These are phyloP conservation scores for Aspergillus quadrilineatus DNA, from an alignment of 2,329 filamentous ascomycete genomes.

Conservation along the genomic window DNA sequence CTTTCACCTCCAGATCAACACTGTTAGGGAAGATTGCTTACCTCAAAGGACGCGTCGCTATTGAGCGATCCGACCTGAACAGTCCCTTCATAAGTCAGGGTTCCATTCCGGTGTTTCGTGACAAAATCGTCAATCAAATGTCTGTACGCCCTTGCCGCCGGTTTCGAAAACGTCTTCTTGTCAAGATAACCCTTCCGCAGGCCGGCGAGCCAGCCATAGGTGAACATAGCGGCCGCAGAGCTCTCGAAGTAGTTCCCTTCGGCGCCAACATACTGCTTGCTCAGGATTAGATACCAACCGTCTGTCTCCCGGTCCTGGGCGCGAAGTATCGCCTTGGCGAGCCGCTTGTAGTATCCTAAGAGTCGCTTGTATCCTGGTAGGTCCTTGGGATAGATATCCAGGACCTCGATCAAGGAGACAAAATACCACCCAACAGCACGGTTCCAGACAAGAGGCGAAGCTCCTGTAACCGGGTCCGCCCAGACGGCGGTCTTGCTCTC, in stretches of 20 bases:
- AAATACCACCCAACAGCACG: conserved; percentile 3
- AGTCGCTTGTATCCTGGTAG: background rate
- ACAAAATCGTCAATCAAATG: conserved; percentile 3
- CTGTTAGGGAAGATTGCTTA: background rate
- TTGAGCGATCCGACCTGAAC: conserved; percentile 1
- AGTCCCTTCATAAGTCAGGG: background rate
- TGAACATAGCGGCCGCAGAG: conserved; percentile 1
- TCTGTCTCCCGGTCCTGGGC: background rate
- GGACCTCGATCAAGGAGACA: conserved; percentile 1
- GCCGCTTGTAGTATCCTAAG: background rate
- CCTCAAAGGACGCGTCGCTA: background rate
- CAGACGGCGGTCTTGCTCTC: background rate
- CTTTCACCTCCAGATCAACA: background rate
- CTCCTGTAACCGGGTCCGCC: background rate
- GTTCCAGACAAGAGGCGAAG: conserved; percentile 4
- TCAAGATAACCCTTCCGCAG: background rate
- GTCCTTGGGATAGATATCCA: conserved; percentile 1
- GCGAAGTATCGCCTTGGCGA: background rate
- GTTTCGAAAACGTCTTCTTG: background rate
- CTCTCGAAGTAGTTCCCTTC: conserved; percentile 3
- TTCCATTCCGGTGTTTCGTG: background rate
- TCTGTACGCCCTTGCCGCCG: background rate
- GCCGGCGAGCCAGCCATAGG: background rate
- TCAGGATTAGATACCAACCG: background rate
- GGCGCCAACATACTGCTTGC: background rate